phyloP scores from a whole-genome alignment of 2,329 filamentous ascomycete genomes.

The Aspergillus texensis region DNA sequence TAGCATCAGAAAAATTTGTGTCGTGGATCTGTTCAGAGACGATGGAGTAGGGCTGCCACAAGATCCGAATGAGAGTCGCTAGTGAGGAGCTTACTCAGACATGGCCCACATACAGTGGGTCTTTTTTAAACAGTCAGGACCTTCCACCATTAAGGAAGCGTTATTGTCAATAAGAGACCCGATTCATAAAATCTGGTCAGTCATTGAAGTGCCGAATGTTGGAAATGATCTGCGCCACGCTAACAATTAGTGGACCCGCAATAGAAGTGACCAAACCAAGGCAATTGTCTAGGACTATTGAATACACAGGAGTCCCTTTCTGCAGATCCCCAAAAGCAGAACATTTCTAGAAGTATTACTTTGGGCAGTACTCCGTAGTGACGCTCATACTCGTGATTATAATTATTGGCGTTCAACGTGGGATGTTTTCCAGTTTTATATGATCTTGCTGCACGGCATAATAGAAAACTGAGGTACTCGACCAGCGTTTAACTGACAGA shows the following conservation, averaged over 20 bases:
- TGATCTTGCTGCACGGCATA: too few species aligned
- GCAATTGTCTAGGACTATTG: background rate
- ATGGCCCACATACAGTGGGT: background rate
- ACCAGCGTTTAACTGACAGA: background rate
- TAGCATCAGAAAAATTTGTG: background rate
- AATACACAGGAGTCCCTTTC: background rate
- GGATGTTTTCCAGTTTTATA: too few species aligned
- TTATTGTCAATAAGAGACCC: background rate
- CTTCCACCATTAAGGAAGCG: background rate
- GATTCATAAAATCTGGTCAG: too few species aligned
- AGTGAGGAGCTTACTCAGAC: background rate
- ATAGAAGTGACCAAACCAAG: background rate
- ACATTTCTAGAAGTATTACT: background rate
- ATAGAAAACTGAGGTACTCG: background rate
- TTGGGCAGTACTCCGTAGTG: background rate
- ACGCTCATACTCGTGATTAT: background rate
- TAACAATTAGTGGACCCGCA: background rate
- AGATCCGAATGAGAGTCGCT: background rate
- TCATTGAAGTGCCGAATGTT: background rate
- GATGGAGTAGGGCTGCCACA: background rate
- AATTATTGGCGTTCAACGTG: background rate
- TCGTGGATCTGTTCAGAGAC: background rate
- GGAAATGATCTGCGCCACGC: slow-evolving; percentile 1
- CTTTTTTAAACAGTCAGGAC: background rate
- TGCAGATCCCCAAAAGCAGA: background rate